These are phyloP conservation scores for Exophiala aquamarina DNA, from an alignment of 2,329 filamentous ascomycete species.

Conservation along the genomic window DNA sequence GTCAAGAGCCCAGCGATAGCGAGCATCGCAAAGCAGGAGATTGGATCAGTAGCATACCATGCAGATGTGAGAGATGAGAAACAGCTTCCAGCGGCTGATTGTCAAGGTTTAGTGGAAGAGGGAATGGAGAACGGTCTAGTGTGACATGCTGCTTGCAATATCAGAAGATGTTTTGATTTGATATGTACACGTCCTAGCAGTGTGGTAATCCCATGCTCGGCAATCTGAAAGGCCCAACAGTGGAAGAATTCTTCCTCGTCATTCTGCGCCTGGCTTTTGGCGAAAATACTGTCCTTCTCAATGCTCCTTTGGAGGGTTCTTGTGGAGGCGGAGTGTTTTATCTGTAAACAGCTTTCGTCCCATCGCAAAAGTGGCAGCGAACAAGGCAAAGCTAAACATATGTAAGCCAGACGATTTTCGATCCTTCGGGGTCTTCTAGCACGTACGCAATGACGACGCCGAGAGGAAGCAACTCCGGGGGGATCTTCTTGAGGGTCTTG, in stretches of 20 bases:
- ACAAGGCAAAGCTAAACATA: slow-evolving; percentile 60
- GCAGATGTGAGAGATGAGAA: too few relatives aligned
- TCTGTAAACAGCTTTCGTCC: slow-evolving; percentile 80
- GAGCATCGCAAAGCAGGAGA: too few relatives aligned
- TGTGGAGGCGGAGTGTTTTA: slow-evolving; percentile 87
- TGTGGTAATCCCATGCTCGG: slow-evolving; percentile 30
- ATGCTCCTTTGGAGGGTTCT: slow-evolving; percentile 33
- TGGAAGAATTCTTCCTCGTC: not conserved
- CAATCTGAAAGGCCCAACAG: slow-evolving; percentile 16
- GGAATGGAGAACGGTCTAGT: not conserved
- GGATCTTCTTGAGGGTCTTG: slow-evolving; percentile 83
- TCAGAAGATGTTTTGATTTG: slow-evolving; percentile 6
- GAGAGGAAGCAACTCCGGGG: slow-evolving; percentile 90
- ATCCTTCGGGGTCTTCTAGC: slow-evolving; percentile 2
- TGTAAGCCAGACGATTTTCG: slow-evolving; percentile 5
- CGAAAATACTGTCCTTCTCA: slow-evolving; percentile 30
- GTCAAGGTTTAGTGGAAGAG: not conserved
- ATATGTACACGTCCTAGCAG: slow-evolving; percentile 38
- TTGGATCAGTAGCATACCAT: too few relatives aligned
- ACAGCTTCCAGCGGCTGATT: too few relatives aligned
- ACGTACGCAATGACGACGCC: slow-evolving; percentile 84
- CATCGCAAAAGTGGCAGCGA: slow-evolving; percentile 79
- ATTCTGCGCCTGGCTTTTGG: not conserved
- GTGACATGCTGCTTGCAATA: not conserved
- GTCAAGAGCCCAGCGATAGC: too few relatives aligned